These are phyloP conservation scores for Phylloboletellus chloephorus DNA, from an alignment of 1,284 basidiomycete species.

Conservation along the genomic window DNA sequence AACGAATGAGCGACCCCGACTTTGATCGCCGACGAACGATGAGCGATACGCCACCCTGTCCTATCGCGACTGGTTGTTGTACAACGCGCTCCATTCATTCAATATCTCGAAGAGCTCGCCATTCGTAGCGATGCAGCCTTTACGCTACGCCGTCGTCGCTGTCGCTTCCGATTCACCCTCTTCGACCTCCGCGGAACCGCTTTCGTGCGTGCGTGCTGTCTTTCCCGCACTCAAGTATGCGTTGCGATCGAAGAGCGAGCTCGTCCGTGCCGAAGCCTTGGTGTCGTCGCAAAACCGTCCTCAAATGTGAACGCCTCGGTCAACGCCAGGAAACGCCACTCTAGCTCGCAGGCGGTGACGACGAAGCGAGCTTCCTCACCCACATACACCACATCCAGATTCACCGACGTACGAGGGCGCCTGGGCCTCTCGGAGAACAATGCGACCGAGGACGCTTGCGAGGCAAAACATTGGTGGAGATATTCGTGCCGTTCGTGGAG, in stretches of 20 bases:
- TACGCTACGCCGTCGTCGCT: constrained; percentile 66
- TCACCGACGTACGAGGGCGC: constrained; percentile 85
- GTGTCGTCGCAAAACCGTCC: constrained; percentile 77
- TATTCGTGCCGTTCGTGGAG: constrained; percentile 84
- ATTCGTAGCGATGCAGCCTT: constrained; percentile 81
- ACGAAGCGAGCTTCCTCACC: constrained; percentile 95
- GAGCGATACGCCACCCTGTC: constrained; percentile 47
- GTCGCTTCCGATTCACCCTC: constrained; percentile 25
- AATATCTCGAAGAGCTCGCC: constrained; percentile 86
- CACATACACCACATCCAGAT: constrained; percentile 95
- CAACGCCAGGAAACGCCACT: constrained; percentile 75
- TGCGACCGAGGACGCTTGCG: constrained; percentile 67
- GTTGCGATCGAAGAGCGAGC: constrained; percentile 76
- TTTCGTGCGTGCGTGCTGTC: constrained; percentile 65
- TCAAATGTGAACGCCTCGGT: constrained; percentile 56
- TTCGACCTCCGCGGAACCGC: constrained; percentile 35
- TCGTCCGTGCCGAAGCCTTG: constrained; percentile 87
- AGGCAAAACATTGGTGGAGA: constrained; percentile 71
- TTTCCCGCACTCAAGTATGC: constrained; percentile 82
- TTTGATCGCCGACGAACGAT: constrained; percentile 84
- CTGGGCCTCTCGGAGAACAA: constrained; percentile 80
- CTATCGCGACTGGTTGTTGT: constrained; percentile 70
- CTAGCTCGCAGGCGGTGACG: constrained; percentile 85
- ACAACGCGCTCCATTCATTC: constrained; percentile 83
- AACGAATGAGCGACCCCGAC: constrained; percentile 87